Conservation (phyloP, 441 rosid genomes). For the Jatropha podagrica region DNA sequence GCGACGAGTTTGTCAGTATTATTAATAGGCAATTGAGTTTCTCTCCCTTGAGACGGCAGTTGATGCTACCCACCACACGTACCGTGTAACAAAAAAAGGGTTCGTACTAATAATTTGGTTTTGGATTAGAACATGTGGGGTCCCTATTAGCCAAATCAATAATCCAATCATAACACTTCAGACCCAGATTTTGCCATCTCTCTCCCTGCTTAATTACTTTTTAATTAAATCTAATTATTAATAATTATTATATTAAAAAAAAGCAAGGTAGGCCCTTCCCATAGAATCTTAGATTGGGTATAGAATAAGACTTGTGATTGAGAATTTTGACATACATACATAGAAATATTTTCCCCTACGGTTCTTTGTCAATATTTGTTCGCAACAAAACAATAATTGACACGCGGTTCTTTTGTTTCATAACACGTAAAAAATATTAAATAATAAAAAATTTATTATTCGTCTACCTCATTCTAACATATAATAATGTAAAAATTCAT, state of each 20-base stretch:
- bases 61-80: conserved; percentile 18
- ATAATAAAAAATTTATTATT: no score
- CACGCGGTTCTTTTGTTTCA: background rate
- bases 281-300: conserved; percentile 23
- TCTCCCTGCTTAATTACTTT: background rate
- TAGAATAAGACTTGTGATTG: conserved; percentile 8
- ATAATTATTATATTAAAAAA: background rate
- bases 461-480: no score
- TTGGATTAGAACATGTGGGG: conserved; percentile 26
- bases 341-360: no score
- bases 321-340: background rate
- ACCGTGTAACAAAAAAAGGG: conserved; percentile 9
- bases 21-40: background rate
- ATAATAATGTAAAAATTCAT: no score
- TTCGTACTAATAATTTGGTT: conserved; percentile 25
- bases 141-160: conserved; percentile 24
- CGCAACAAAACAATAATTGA: background rate
- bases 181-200: no score
- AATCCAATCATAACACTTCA: conserved; percentile 19
- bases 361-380: conserved; percentile 10
- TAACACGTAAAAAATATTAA: background rate
- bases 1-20: no score
- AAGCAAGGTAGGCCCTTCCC: background rate
- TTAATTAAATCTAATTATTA: background rate
- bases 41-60: conserved; percentile 7